Evolutionary conservation across 192 early-diverging fungal species (phyloP), one percentile per base, ranked within the genome.

Genomic region (Backusella morwellensis): DNA sequence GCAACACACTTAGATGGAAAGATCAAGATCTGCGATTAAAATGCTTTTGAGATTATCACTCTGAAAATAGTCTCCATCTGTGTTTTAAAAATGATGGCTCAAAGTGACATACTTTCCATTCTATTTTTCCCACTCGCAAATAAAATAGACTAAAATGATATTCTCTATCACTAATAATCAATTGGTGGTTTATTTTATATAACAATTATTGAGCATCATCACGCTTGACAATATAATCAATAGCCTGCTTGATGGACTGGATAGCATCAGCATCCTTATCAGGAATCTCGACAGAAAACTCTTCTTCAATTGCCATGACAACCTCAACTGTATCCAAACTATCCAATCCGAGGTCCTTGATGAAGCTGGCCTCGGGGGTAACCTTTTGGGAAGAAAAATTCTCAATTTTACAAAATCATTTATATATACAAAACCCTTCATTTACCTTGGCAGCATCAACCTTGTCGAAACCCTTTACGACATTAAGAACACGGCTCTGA

Each of bases 281-380:
- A 68, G 95, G 91, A 82, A 99, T 94, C 87, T 99, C 98, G 74
- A 99, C 92, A 80, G 93, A 96, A 86, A 99, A 99, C 86, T 99
- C 97, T 83, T 99, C 97, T 88, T 99, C 97, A 76, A 99, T 93
- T 70, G 97, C 97, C 96, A 99, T 98, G 72, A 97, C 96, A 71
- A 99, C 95, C 86, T 99, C 98, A 34, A 99, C 96, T 70, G 96
- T 93, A 85, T 98, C 98, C 75, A 99, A 89, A 81, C 92, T 94
- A 86, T 99, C 98, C 72, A 99, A 86, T 9, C 95, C 95, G 75
- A 99, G 93, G 80, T 98, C 98, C 81, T 92, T 92, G 83, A 90
- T 87, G 84, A 99, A 99, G 82, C 93, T 90, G 21, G 98, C 90
- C 66, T 91, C 81, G 75, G 93, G 85, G 35, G 93, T 84, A 38